Conservation (phyloP, 345 rosid species). For the Aegle marmelos region DNA sequence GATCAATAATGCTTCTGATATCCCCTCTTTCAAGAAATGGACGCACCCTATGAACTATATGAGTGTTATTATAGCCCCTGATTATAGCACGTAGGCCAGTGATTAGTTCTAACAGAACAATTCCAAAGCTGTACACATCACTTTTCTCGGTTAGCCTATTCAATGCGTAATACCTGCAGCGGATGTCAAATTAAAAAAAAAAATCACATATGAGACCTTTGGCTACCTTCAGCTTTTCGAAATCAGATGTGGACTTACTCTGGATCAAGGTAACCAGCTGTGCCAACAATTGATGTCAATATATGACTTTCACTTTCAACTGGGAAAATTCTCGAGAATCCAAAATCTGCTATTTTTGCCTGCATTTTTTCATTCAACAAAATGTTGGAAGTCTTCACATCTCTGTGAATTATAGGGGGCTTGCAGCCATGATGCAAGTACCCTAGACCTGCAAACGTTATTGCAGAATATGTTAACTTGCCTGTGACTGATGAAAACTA, state of each 20-base stretch:
- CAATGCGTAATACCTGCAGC: conserved; percentile 18
- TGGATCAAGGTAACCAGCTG: conserved; percentile 38
- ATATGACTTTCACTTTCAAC: conserved; percentile 33
- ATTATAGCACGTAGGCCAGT: conserved; percentile 27
- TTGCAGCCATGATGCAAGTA: conserved; percentile 26
- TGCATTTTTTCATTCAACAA: conserved; percentile 39
- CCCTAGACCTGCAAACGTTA: conserved; percentile 22
- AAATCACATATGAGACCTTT: no score
- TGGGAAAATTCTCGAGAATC: conserved; percentile 36
- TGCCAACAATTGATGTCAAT: conserved; percentile 37
- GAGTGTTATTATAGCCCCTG: background rate
- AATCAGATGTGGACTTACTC: conserved; percentile 8
- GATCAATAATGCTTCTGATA: conserved; percentile 29
- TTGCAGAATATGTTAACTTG: background rate
- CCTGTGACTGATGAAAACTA: background rate
- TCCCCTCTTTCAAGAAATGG: conserved; percentile 27
- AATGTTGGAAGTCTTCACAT: conserved; percentile 45
- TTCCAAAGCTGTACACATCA: conserved; percentile 43
- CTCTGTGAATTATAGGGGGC: conserved; percentile 34
- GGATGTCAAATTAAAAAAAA: background rate
- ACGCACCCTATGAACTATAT: conserved; percentile 18
- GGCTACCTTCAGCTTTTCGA: background rate
- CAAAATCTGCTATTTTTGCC: conserved; percentile 45
- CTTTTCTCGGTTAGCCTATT: conserved; percentile 25
- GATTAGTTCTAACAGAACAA: conserved; percentile 37